These are phyloP conservation scores for Candida nemodendra DNA, from an alignment of 805 yeast genomes.

Conservation along the genomic window DNA sequence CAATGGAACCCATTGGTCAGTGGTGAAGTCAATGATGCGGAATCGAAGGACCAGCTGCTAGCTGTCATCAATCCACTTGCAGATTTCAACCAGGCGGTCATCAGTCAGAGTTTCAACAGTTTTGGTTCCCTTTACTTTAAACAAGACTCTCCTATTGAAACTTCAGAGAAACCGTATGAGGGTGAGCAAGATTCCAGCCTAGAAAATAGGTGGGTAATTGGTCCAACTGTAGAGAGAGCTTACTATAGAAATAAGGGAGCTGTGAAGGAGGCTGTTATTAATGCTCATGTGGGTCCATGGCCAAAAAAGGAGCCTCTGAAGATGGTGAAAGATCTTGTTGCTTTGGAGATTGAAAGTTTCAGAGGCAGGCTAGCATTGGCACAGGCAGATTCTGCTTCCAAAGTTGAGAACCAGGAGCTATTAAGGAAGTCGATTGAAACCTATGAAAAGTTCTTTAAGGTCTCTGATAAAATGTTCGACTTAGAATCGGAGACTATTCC, in stretches of 20 bases:
- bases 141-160: constrained; percentile 52
- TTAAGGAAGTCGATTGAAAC: constrained; percentile 54
- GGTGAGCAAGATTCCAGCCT: constrained; percentile 59
- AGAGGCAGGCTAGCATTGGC: constrained; percentile 52
- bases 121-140: constrained; percentile 83
- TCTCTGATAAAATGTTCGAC: constrained; percentile 61
- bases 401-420: constrained; percentile 40
- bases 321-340: constrained; percentile 61
- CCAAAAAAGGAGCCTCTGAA: constrained; percentile 53
- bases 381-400: constrained; percentile 51
- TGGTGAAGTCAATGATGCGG: constrained; percentile 51
- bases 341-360: constrained; percentile 62
- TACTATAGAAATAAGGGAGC: constrained; percentile 68
- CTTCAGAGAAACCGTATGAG: constrained; percentile 43
- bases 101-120: constrained; percentile 56
- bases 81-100: constrained; percentile 37
- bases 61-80: constrained; percentile 71
- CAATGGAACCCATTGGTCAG: constrained; percentile 82
- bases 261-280: constrained; percentile 49
- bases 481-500: constrained; percentile 55
- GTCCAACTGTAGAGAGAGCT: constrained; percentile 81
- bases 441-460: constrained; percentile 55
- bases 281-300: constrained; percentile 78
- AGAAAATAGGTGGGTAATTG: constrained; percentile 78
- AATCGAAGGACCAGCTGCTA: constrained; percentile 48